Base-by-base conservation (phyloP, 371 early-diverging fungal genomes). In the Mucor indicus region DNA sequence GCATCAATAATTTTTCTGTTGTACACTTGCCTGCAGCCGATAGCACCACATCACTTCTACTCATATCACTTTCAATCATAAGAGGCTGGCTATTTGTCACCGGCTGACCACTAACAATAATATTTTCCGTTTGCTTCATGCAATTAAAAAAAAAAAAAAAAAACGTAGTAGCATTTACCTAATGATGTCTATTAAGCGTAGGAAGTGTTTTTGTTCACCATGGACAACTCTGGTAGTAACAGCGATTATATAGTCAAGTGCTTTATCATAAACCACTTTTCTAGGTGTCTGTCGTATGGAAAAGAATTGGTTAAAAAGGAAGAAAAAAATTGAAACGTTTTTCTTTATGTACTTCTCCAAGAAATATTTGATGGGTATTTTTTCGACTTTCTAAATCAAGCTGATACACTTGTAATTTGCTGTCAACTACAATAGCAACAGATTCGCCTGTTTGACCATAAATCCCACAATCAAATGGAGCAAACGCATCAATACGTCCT, bases 321-420 rank as follows among this genome's bases (percentile, higher is more conserved):
- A 7, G 1, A 46, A 44, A 10, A 25, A n/a, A 31, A 13, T 10
- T 17, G 9, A 9, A 10, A 9, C 11, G 1, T 44, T 22, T 27
- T 19, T 12, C 31, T 11, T 17, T n/a, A 22, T 5, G n/a, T 40
- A 66, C 66, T 53, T 67, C 60, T 24, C 52, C 50, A 6, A 67
- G 39, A 2, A 29, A 6, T 4, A 63, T 63, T 29, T 55, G 56
- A 1, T 38, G 42, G 6, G 55, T 48, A 25, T 44, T 55, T 16
- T 36, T 29, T 32, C 37, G 37, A n/a, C 46, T 55, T 3, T 16
- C 3, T 0, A 44, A 41, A 30, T 25, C 35, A 5, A 52, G 24
- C 5, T 45, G 35, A 41, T 52, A 54, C 2, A 63, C 21, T n/a
- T 57, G 57, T 15, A 67, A 39, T 22, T 43, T 53, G 1, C 37